Base-by-base conservation (phyloP, 176 grass and related monocot species). In the Triticum turgidum region DNA sequence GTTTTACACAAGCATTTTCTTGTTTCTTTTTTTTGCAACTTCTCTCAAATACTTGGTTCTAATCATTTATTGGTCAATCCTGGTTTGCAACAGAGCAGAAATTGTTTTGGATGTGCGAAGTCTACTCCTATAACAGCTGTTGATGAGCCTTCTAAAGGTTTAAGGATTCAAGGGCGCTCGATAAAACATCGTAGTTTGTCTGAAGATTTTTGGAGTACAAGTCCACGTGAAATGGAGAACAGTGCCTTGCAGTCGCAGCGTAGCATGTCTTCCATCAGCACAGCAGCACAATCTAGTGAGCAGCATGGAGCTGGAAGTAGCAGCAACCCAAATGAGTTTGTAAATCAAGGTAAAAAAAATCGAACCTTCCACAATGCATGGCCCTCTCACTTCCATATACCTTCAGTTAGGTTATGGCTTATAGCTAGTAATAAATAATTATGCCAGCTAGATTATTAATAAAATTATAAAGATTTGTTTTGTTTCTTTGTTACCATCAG, bases 1-100 rank as follows among this genome's bases (percentile, higher is more conserved):
- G 65, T 86, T 78, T 71, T 21, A 6, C 20, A 1, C 32, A 77
- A 63, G 63, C 4, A 13, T 27, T 82, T 86, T 41, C 18, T 8
- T 47, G 39, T 80, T 67, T 81, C 30, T 30, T 44, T 47, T 10
- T 47, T 8, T 2, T 39, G 61, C 32, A 80, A 54, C 22, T 76
- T 47, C 22, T 80, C 8, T 69, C 15, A 61, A 80, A 14, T 69
- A 47, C 51, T 45, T 82, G 81, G 45, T 91, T 71, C 71, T 95
- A 89, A 95, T 93, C 86, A 84, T 87, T 52, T 83, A 44, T 86
- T 77, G 79, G 88, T 67, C 56, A 78, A 87, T 91, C 84, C 88
- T 92, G 92, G 73, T 88, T 96, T 94, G 90, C 79, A 96, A 96
- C 97, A 99, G 97, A 92, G 84, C 94, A 99, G 97, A 96, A 87